Base-by-base conservation (phyloP, 225 moss, liverwort and hornwort genomes). In the Physcomitrium patens region DNA sequence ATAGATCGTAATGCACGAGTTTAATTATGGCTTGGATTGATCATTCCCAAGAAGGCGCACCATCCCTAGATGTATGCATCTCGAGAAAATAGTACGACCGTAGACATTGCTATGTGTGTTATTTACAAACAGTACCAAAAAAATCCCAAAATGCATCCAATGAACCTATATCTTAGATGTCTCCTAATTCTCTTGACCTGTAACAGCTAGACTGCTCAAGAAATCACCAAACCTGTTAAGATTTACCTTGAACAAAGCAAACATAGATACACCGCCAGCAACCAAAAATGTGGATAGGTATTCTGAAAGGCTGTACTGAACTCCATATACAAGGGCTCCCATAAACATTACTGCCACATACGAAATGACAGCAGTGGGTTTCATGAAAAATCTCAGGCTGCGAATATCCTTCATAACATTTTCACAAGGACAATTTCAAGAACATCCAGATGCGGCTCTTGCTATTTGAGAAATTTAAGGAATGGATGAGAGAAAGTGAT, bases 181-280 rank as follows among this genome's bases (percentile, higher is more conserved):
- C 1, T 19, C 24, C 20, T 24, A 53, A 42, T 63, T 43, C 41
- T 1, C 45, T 53, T 57, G 41, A 60, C 54, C 64, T 60, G 37
- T 17, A 60, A 41, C 8, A 65, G 17, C 7, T 41, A 55, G 13
- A 62, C 49, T 18, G 60, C 60, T 47, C 20, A 68, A 64, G 60
- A 53, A 41, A 70, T 28, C 8, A 50, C 53, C 27, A 26, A 50
- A 57, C 52, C n/a, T 69, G 16, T 24, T 27, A 27, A 37, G 66
- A n/a, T 12, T 27, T 77, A 93, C 99, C 95, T 99, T 99, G 70
- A 99, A 83, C 63, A 99, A 77, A 68, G 99, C 99, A 72, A 99
- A 99, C 26, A 91, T 19, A 46, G 99, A 95, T 50, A 99, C 95
- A 63, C 99, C 99, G 75, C 91, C 89, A 52, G 99, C 99, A 67